Percentiles rank a stretch among this genome's conserved stretches.
phyloP scores from a whole-genome alignment of 345 rosid species.

The Populus ilicifolia region DNA sequence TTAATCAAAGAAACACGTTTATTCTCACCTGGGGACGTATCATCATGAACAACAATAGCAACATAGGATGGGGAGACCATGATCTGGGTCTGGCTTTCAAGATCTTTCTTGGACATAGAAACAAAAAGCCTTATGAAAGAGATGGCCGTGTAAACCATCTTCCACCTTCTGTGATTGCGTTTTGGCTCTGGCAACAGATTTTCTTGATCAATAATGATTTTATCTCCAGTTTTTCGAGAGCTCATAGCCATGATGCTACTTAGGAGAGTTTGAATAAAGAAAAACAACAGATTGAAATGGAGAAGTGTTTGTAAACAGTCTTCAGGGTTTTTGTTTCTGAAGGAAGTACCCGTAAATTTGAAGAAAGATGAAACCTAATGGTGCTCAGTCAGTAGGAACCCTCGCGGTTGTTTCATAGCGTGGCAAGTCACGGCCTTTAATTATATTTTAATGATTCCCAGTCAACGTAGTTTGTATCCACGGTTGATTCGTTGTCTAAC shows the following conservation, averaged over 20 bases:
- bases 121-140: conserved; percentile 31
- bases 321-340: no score
- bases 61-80: conserved; percentile 20
- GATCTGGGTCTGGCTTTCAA: conserved; percentile 6
- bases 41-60: conserved; percentile 11
- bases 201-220: conserved; percentile 2
- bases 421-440: no score
- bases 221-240: background rate
- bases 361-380: no score
- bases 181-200: background rate
- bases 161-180: conserved; percentile 10
- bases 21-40: background rate
- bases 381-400: no score
- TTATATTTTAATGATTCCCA: no score
- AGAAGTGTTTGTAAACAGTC: no score
- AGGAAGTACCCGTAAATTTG: no score
- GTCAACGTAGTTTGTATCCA: no score
- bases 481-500: no score
- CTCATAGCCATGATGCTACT: background rate
- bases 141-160: conserved; percentile 22
- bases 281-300: no score
- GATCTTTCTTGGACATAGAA: conserved; percentile 24
- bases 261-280: background rate
- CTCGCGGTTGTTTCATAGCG: no score
- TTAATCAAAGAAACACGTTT: background rate